These are phyloP conservation scores for Puccinellia tenuiflora DNA, from an alignment of 176 grass and related monocot species.

Conservation along the genomic window DNA sequence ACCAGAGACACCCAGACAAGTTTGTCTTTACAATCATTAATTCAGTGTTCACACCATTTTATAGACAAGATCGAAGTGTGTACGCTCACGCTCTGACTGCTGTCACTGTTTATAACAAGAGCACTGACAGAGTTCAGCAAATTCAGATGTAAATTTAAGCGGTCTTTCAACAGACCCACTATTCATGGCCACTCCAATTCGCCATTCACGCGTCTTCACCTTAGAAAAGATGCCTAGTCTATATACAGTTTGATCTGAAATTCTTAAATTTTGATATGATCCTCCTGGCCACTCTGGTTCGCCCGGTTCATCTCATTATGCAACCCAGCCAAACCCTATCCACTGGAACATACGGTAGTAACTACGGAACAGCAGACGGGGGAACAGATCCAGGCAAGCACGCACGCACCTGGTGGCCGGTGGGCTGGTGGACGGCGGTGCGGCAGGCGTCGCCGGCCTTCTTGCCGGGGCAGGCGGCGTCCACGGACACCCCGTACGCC, in stretches of 20 bases:
- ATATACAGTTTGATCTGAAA: background rate
- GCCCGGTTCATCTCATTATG: too few species aligned
- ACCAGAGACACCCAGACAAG: background rate
- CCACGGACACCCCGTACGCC: conserved; percentile 72
- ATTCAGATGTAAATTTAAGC: background rate
- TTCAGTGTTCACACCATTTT: background rate
- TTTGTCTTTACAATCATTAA: background rate
- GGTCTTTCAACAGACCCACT: too few species aligned
- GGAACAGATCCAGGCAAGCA: conserved; percentile 16
- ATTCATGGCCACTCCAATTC: too few species aligned
- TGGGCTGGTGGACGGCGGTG: conserved; percentile 60
- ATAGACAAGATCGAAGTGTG: background rate
- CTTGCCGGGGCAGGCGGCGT: conserved; percentile 92
- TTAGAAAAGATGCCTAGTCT: background rate
- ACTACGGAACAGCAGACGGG: background rate
- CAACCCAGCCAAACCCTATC: background rate
- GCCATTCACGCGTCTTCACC: background rate
- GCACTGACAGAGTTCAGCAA: background rate
- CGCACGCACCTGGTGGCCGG: conserved; percentile 67
- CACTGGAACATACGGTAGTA: background rate
- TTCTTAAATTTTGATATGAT: too few species aligned
- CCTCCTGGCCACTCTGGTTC: too few species aligned
- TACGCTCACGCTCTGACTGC: too few species aligned
- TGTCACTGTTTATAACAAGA: background rate
- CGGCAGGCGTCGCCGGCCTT: conserved; percentile 80